These are phyloP conservation scores for Potentilla sterilis DNA, from an alignment of 306 rosid species.

Conservation along the genomic window DNA sequence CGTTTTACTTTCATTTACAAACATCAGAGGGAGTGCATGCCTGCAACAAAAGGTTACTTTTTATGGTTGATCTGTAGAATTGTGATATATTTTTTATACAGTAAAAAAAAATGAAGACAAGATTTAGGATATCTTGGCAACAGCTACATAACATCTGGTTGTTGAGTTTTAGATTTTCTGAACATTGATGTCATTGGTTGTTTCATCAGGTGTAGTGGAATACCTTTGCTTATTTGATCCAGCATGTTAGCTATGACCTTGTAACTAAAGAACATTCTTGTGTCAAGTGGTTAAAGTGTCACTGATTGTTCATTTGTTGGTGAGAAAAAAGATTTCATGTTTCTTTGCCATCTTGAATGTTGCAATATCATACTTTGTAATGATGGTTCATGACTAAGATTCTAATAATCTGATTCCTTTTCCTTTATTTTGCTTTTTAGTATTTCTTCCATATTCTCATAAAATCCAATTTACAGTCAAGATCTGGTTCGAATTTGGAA, in stretches of 20 bases:
- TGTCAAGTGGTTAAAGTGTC: conserved; percentile 10
- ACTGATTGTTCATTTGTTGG: conserved; percentile 4
- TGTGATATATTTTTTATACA: neutral
- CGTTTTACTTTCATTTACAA: no score
- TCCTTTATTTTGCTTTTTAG: neutral
- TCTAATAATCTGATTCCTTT: conserved; percentile 10
- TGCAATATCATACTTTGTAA: neutral
- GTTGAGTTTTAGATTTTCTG: neutral
- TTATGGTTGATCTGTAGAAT: neutral
- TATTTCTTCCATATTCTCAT: neutral
- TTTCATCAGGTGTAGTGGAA: neutral
- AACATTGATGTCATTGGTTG: conserved; percentile 12
- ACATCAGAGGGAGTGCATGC: neutral
- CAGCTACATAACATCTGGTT: neutral
- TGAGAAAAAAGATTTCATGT: conserved; percentile 15
- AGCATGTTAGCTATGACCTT: conserved; percentile 10
- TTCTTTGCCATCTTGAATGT: conserved; percentile 9
- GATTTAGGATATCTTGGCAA: neutral
- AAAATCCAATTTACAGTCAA: conserved; percentile 5
- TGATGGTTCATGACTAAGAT: conserved; percentile 3
- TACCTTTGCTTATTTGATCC: conserved; percentile 3
- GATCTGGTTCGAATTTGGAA: neutral
- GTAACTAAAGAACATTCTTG: conserved; percentile 4
- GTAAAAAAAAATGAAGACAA: neutral
- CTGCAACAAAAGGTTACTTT: neutral